Percentiles rank a stretch among this genome's conserved stretches.
These are phyloP conservation scores for Trametes meyenii DNA, from an alignment of 768 basidiomycete species.

Conservation along the genomic window DNA sequence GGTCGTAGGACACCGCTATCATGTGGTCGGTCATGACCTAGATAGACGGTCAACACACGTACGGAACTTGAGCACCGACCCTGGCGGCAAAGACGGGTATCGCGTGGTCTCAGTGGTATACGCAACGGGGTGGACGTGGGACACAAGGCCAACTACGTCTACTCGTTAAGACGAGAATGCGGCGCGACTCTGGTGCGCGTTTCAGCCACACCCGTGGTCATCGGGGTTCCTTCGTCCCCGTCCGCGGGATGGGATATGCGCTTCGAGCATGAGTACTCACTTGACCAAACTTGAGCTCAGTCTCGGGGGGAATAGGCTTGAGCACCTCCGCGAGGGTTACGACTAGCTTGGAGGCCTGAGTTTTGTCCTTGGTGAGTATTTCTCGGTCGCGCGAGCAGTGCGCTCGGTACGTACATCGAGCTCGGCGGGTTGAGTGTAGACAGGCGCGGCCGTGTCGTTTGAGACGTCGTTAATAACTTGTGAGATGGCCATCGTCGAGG, in stretches of 20 bases:
- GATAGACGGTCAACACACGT: constrained; percentile 1
- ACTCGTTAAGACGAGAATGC: too few species aligned
- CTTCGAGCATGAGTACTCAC: constrained; percentile 37
- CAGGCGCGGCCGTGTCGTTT: not conserved
- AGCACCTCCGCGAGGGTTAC: constrained; percentile 48
- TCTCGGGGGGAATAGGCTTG: constrained; percentile 53
- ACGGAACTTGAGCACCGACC: not conserved
- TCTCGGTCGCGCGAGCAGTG: not conserved
- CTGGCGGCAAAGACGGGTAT: not conserved
- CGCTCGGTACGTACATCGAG: constrained; percentile 13
- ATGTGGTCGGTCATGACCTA: constrained; percentile 80
- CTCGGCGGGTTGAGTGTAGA: constrained; percentile 8
- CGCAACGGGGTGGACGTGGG: too few species aligned
- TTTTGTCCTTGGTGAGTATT: not conserved
- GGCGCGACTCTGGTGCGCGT: too few species aligned
- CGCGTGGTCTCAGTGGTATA: too few species aligned
- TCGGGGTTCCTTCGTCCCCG: too few species aligned
- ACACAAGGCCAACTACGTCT: too few species aligned
- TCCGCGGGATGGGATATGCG: too few species aligned
- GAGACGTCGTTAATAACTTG: constrained; percentile 1
- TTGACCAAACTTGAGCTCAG: constrained; percentile 58
- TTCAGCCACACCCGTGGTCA: too few species aligned
- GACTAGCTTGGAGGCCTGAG: constrained; percentile 58
- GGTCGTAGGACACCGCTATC: constrained; percentile 67
- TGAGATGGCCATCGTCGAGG: constrained; percentile 11